These are phyloP conservation scores for Pseudopyrenochaeta lycopersici DNA, from an alignment of 2,329 filamentous ascomycete genomes.

Conservation along the genomic window DNA sequence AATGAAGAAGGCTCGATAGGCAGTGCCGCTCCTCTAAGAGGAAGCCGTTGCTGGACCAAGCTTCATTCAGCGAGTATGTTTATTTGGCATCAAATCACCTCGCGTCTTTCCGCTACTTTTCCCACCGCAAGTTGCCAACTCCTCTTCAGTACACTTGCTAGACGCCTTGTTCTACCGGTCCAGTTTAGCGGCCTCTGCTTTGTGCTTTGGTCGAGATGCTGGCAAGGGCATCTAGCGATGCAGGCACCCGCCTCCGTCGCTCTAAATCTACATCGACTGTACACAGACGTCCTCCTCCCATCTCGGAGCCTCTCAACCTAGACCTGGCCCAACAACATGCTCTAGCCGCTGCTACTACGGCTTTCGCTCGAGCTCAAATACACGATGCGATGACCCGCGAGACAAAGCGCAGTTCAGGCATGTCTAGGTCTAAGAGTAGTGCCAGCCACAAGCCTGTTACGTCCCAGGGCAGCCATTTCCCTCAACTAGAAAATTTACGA, in stretches of 20 bases:
- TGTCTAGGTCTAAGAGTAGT: constrained; percentile 43
- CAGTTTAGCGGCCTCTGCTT: constrained; percentile 23
- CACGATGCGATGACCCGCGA: constrained; percentile 22
- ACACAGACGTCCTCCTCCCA: constrained; percentile 28
- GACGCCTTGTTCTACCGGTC: constrained; percentile 22
- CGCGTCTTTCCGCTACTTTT: constrained; percentile 11
- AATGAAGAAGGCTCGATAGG: constrained; percentile 1
- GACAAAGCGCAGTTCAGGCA: constrained; percentile 26
- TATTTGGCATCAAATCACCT: background rate
- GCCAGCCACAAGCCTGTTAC: constrained; percentile 43
- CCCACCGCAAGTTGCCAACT: constrained; percentile 27
- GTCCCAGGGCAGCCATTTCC: constrained; percentile 49
- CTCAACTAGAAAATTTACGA: too few relatives aligned
- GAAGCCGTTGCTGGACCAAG: background rate
- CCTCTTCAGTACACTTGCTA: constrained; percentile 31
- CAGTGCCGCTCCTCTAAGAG: background rate
- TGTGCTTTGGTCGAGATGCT: constrained; percentile 39
- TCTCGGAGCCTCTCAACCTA: constrained; percentile 33
- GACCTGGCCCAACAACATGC: constrained; percentile 47
- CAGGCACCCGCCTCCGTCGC: constrained; percentile 46
- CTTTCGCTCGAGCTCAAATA: constrained; percentile 44
- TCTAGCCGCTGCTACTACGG: constrained; percentile 48
- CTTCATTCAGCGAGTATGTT: background rate
- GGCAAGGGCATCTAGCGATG: constrained; percentile 47
- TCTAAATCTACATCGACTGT: constrained; percentile 48